Evolutionary conservation across 1,284 basidiomycete species (phyloP).

Genomic region (Puccinia polysora): DNA sequence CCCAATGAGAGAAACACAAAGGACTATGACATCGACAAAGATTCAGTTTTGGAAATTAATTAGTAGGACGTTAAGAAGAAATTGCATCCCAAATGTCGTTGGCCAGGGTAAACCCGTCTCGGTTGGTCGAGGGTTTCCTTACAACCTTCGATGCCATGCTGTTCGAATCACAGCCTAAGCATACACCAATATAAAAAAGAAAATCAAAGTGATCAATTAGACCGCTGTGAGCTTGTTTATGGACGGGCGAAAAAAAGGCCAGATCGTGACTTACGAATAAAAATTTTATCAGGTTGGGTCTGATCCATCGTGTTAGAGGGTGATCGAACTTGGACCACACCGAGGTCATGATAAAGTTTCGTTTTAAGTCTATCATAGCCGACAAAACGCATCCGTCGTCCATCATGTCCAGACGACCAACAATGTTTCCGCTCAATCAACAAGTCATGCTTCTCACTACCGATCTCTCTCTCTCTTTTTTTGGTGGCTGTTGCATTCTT

Average conservation of each 20-base stretch:
- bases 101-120: conserved; percentile 27
- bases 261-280: conserved; percentile 28
- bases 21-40: no score
- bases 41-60: no score
- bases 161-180: conserved; percentile 33
- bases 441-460: no score
- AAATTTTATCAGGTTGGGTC: conserved; percentile 3
- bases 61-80: no score
- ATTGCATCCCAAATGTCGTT: conserved; percentile 37
- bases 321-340: conserved; percentile 21
- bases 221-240: background rate
- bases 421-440: no score
- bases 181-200: background rate
- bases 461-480: no score
- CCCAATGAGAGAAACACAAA: no score
- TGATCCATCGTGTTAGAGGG: background rate
- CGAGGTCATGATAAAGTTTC: conserved; percentile 41
- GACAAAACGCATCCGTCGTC: background rate
- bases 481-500: no score
- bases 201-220: conserved; percentile 6
- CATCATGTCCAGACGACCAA: no score
- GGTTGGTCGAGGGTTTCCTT: conserved; percentile 23
- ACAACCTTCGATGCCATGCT: conserved; percentile 22
- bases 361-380: conserved; percentile 16
- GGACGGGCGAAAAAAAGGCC: background rate